Percentiles rank a stretch among this genome's conserved stretches.
These are phyloP conservation scores for Amphichorda felina DNA, from an alignment of 2,329 filamentous ascomycete species.

Conservation along the genomic window DNA sequence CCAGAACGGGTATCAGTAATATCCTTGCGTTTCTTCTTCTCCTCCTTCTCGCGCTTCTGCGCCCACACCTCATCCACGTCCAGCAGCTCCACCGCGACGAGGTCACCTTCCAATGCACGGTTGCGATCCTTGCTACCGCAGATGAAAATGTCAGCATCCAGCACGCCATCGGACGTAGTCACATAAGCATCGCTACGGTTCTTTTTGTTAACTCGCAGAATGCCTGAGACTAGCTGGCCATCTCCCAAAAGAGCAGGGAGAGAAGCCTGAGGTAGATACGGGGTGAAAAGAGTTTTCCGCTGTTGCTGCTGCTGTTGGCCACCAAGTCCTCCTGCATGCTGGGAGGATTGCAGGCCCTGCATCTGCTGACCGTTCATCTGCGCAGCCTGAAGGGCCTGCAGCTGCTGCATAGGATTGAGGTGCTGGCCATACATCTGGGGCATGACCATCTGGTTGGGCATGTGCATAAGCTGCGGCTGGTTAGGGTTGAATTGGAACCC, in stretches of 20 bases:
- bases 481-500: slow-evolving; percentile 74
- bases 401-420: slow-evolving; percentile 79
- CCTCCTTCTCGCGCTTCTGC: slow-evolving; percentile 98
- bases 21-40: slow-evolving; percentile 99
- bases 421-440: slow-evolving; percentile 82
- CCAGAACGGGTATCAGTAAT: slow-evolving; percentile 82
- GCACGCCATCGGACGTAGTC: slow-evolving; percentile 71
- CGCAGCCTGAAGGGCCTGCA: slow-evolving; percentile 84
- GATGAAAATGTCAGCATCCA: slow-evolving; percentile 98
- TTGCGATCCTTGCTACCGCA: slow-evolving; percentile 99
- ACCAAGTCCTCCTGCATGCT: slow-evolving; percentile 57
- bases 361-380: slow-evolving; percentile 70
- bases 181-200: slow-evolving; percentile 98
- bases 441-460: slow-evolving; percentile 78
- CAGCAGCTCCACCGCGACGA: slow-evolving; percentile 89
- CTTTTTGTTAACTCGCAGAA: slow-evolving; percentile 98
- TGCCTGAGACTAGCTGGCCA: slow-evolving; percentile 89
- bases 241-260: slow-evolving; percentile 82
- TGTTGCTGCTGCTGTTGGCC: slow-evolving; percentile 73
- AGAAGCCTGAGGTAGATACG: slow-evolving; percentile 89
- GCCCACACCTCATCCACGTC: slow-evolving; percentile 98
- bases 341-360: slow-evolving; percentile 54
- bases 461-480: slow-evolving; percentile 79
- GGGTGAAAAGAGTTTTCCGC: slow-evolving; percentile 96
- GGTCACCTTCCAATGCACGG: slow-evolving; percentile 87